These are phyloP conservation scores for Myxozyma melibiosi DNA, from an alignment of 805 yeast species.

Conservation along the genomic window DNA sequence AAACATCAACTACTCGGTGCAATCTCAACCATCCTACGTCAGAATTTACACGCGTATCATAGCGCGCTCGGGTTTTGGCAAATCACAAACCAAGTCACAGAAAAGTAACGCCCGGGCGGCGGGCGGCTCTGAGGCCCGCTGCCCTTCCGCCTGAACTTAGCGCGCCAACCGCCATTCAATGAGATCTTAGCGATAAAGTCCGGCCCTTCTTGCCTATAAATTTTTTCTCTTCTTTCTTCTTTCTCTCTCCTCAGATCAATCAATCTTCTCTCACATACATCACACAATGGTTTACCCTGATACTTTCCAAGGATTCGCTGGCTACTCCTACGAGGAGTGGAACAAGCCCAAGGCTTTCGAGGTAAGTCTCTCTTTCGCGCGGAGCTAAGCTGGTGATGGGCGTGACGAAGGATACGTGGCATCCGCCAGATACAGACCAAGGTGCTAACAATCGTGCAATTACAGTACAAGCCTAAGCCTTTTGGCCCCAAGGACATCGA, in stretches of 20 bases:
- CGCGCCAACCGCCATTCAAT: too few relatives aligned
- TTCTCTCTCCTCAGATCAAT: neutral
- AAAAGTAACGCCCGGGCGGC: too few relatives aligned
- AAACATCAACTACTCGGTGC: too few relatives aligned
- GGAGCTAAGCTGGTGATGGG: neutral
- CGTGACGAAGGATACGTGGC: too few relatives aligned
- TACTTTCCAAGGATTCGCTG: constrained; percentile 64
- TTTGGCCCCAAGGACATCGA: constrained; percentile 42
- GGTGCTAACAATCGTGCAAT: neutral
- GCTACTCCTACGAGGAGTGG: constrained; percentile 31
- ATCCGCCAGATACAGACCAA: too few relatives aligned
- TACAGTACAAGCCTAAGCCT: constrained; percentile 35
- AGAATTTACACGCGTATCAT: too few relatives aligned
- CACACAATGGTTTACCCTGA: constrained; percentile 51
- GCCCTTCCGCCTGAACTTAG: too few relatives aligned
- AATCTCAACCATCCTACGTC: too few relatives aligned
- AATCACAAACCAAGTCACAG: too few relatives aligned
- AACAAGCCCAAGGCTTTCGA: constrained; percentile 29
- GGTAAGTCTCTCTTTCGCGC: constrained; percentile 1
- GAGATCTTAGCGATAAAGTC: too few relatives aligned
- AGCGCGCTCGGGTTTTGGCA: too few relatives aligned
- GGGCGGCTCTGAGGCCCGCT: too few relatives aligned
- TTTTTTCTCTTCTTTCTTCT: neutral
- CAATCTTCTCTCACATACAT: neutral
- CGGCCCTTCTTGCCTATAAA: neutral